Evolutionary conservation across 2,329 filamentous ascomycete species (phyloP).

Genomic region (Ophiosphaerella herpotricha): DNA sequence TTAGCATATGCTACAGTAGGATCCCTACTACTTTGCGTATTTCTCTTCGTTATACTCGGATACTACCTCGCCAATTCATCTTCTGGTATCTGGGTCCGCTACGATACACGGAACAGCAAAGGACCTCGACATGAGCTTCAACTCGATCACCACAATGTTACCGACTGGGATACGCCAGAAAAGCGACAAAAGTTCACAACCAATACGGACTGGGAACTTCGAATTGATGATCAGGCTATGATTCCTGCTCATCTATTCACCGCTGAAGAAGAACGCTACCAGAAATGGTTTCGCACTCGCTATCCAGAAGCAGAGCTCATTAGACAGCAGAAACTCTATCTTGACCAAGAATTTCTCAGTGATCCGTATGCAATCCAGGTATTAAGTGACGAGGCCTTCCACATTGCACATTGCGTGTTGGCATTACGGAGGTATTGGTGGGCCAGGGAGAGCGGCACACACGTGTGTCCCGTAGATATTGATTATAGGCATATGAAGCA

Average conservation of each 20-base stretch:
- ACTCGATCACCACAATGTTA: not conserved
- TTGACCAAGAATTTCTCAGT: not conserved
- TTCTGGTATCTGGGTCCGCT: not conserved
- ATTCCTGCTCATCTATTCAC: constrained; percentile 10
- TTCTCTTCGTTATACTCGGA: too few species aligned
- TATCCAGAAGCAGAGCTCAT: constrained; percentile 12
- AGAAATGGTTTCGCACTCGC: constrained; percentile 10
- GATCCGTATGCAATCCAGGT: not conserved
- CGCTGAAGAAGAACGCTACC: constrained; percentile 11
- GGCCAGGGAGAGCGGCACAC: constrained; percentile 10
- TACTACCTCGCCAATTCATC: too few species aligned
- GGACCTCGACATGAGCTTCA: not conserved
- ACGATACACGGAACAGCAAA: not conserved
- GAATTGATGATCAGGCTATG: constrained; percentile 23
- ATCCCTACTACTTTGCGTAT: too few species aligned
- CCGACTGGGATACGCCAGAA: not conserved
- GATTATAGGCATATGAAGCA: constrained; percentile 13
- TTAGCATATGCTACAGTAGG: too few species aligned
- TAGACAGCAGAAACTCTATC: not conserved
- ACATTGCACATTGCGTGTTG: constrained; percentile 16
- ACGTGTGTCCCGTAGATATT: constrained; percentile 16
- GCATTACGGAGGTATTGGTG: constrained; percentile 12
- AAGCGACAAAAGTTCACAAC: not conserved
- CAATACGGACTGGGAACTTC: constrained; percentile 10
- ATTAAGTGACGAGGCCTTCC: constrained; percentile 4